A percentile compares a stretch with the other conserved stretches of the same genome.
Conservation (phyloP, 805 yeast species). For the Lachancea nothofagi region DNA sequence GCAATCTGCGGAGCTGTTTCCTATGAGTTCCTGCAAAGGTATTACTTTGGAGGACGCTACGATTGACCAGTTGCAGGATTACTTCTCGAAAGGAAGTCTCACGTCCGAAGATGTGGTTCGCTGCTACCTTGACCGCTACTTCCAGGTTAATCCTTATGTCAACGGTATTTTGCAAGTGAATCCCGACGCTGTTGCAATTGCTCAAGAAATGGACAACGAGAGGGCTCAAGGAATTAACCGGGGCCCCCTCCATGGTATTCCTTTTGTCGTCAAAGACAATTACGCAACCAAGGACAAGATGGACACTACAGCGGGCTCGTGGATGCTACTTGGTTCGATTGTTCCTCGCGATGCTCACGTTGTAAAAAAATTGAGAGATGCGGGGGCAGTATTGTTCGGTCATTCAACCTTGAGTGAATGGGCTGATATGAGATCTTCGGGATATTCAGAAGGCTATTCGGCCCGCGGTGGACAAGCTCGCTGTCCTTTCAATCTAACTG, state of each 20-base stretch:
- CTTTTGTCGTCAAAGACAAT: constrained; percentile 30
- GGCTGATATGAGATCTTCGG: constrained; percentile 30
- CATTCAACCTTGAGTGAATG: constrained; percentile 29
- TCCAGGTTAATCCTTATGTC: constrained; percentile 24
- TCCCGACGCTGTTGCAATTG: constrained; percentile 27
- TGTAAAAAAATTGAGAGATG: constrained; percentile 24
- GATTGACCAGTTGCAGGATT: constrained; percentile 27
- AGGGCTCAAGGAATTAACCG: constrained; percentile 21
- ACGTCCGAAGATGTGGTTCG: constrained; percentile 21
- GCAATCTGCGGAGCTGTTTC: constrained; percentile 14
- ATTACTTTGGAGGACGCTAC: constrained; percentile 29
- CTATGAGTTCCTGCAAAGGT: constrained; percentile 24
- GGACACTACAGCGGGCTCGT: constrained; percentile 26
- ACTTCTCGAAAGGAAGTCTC: constrained; percentile 19
- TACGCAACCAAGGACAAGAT: constrained; percentile 28
- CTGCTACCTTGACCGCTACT: constrained; percentile 25
- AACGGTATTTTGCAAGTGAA: constrained; percentile 23
- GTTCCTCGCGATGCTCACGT: constrained; percentile 31
- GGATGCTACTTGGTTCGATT: constrained; percentile 23
- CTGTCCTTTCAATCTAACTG: constrained; percentile 27
- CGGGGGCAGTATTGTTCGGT: constrained; percentile 30
- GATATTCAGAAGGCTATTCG: constrained; percentile 29
- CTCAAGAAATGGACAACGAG: constrained; percentile 23
- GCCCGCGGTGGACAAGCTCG: constrained; percentile 29
- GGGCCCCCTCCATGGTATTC: constrained; percentile 30